phyloP scores from a whole-genome alignment of 2,329 filamentous ascomycete species.

The Phaeophleospora eucalypticola region DNA sequence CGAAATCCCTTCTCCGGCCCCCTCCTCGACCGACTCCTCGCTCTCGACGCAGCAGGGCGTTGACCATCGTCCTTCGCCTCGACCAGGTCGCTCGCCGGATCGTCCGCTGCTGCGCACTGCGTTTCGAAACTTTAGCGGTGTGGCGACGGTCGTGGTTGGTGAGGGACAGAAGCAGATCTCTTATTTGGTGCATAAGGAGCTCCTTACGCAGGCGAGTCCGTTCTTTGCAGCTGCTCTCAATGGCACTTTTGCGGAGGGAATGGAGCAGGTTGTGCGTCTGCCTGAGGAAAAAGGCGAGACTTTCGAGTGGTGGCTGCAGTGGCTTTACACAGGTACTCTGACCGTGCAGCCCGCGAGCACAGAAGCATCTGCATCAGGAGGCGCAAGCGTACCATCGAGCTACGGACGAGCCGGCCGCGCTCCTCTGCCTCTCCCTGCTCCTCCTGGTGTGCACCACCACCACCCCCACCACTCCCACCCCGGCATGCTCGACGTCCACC shows the following conservation, averaged over 20 bases:
- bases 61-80: slow-evolving; percentile 11
- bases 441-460: no score
- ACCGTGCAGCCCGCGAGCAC: slow-evolving; percentile 20
- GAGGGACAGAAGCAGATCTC: slow-evolving; percentile 29
- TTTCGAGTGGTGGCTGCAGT: slow-evolving; percentile 50
- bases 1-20: slow-evolving; percentile 28
- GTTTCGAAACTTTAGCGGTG: slow-evolving; percentile 38
- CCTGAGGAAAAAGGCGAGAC: slow-evolving; percentile 43
- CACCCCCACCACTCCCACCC: slow-evolving; percentile 5
- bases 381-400: no score
- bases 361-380: no score
- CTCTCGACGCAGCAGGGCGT: slow-evolving; percentile 20
- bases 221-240: slow-evolving; percentile 51
- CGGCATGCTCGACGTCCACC: slow-evolving; percentile 16
- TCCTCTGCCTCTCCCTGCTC: slow-evolving; percentile 4
- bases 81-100: slow-evolving; percentile 23
- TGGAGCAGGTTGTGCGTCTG: slow-evolving; percentile 40
- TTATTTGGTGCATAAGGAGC: slow-evolving; percentile 47
- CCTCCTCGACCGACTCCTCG: slow-evolving; percentile 22
- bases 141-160: slow-evolving; percentile 40
- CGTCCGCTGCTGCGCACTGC: slow-evolving; percentile 35
- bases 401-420: no score
- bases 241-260: slow-evolving; percentile 44
- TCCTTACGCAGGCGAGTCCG: slow-evolving; percentile 45
- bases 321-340: slow-evolving; percentile 46